Conservation (phyloP, 345 rosid genomes). For the Mercurialis annua region DNA sequence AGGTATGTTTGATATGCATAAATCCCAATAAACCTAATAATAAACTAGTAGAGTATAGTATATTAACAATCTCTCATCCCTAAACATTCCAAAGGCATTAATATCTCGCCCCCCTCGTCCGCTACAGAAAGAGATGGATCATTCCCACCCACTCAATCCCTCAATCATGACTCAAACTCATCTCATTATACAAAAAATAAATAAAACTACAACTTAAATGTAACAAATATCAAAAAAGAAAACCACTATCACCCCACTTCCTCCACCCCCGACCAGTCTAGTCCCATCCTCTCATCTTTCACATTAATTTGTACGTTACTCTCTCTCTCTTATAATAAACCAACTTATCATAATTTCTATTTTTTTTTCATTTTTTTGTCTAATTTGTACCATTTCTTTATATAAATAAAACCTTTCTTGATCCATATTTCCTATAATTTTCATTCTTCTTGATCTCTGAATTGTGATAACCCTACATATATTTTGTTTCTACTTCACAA, state of each 20-base stretch:
- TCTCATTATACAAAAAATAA: neutral
- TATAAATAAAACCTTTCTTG: conserved; percentile 20
- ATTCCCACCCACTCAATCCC: conserved; percentile 60
- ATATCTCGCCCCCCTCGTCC: conserved; percentile 46
- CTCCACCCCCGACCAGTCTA: conserved; percentile 27
- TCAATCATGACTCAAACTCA: conserved; percentile 37
- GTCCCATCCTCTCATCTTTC: conserved; percentile 32
- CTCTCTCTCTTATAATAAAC: conserved; percentile 20
- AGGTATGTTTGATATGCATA: too few relatives aligned
- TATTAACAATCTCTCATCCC: conserved; percentile 22
- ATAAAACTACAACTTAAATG: neutral
- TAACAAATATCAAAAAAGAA: neutral
- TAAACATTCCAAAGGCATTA: conserved; percentile 46
- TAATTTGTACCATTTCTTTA: conserved; percentile 11
- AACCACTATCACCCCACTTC: conserved; percentile 12
- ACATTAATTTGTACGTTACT: conserved; percentile 16
- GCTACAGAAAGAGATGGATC: conserved; percentile 41
- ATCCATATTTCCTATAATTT: neutral
- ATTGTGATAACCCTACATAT: neutral
- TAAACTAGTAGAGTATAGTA: too few relatives aligned
- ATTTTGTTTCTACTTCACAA: neutral
- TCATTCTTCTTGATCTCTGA: neutral
- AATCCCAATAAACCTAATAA: too few relatives aligned
- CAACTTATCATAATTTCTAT: neutral
- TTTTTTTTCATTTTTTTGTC: conserved; percentile 12